phyloP scores from a whole-genome alignment of 2,329 filamentous ascomycete genomes.

The Aureobasidium sp. region DNA sequence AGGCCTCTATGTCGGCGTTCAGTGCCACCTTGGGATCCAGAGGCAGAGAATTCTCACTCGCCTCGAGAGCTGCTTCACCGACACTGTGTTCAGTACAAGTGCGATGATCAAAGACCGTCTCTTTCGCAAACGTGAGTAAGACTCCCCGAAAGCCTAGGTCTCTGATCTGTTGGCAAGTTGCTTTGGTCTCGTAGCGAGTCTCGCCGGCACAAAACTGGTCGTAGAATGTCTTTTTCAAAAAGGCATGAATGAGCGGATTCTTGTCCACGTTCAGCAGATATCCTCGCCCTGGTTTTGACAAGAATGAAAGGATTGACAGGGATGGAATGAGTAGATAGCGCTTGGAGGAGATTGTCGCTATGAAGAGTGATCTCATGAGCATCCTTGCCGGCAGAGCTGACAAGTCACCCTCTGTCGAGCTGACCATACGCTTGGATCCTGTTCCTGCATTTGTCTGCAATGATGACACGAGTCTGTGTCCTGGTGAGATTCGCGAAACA shows the following conservation, averaged over 20 bases:
- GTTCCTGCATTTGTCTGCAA: too few species aligned
- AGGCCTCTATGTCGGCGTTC: conserved; percentile 34
- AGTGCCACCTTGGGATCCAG: conserved; percentile 10
- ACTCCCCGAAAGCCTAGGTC: conserved; percentile 43
- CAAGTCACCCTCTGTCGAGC: neutral
- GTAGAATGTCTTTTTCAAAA: conserved; percentile 44
- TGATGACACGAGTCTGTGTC: too few species aligned
- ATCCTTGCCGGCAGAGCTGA: neutral
- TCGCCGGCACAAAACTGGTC: conserved; percentile 52
- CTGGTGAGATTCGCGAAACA: too few species aligned
- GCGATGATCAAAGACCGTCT: conserved; percentile 24
- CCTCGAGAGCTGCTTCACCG: neutral
- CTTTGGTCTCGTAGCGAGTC: conserved; percentile 43
- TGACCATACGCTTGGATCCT: too few species aligned
- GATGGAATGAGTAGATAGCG: neutral
- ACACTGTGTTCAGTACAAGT: conserved; percentile 23
- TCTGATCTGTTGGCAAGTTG: neutral
- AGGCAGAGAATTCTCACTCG: neutral
- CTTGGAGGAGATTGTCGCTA: neutral
- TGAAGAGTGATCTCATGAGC: neutral
- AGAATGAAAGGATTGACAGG: neutral
- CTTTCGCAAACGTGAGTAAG: conserved; percentile 47
- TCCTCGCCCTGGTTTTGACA: neutral
- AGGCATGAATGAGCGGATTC: conserved; percentile 39
- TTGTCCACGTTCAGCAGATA: conserved; percentile 41